A percentile compares a stretch with the other conserved stretches of the same genome.
Evolutionary conservation across 2,329 filamentous ascomycete genomes (phyloP).

Genomic region (Fusarium nisikadoi): DNA sequence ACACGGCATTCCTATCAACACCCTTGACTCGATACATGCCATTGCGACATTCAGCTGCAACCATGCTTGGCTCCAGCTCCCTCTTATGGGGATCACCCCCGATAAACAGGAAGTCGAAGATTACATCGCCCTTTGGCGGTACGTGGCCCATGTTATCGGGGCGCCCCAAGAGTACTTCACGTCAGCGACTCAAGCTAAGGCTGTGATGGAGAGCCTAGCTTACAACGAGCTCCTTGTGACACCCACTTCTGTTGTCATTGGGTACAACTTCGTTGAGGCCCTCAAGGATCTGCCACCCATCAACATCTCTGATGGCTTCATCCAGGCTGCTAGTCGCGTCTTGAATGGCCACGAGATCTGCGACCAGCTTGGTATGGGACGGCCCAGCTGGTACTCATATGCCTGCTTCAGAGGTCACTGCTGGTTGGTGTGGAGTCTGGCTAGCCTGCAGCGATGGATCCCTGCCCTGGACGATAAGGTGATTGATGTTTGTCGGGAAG

Average conservation of each 20-base stretch:
- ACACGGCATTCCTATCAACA: slow-evolving; percentile 72
- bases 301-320: slow-evolving; percentile 45
- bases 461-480: slow-evolving; percentile 42
- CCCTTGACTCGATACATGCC: slow-evolving; percentile 72
- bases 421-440: slow-evolving; percentile 46
- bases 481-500: slow-evolving; percentile 38
- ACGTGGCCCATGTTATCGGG: slow-evolving; percentile 47
- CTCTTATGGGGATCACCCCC: slow-evolving; percentile 70
- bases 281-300: slow-evolving; percentile 51
- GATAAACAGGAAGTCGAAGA: slow-evolving; percentile 67
- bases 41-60: slow-evolving; percentile 72
- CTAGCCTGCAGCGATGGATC: slow-evolving; percentile 39
- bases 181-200: slow-evolving; percentile 41
- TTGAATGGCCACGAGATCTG: slow-evolving; percentile 53
- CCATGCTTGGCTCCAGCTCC: slow-evolving; percentile 70
- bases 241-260: slow-evolving; percentile 48
- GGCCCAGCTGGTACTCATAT: slow-evolving; percentile 44
- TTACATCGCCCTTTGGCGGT: slow-evolving; percentile 68
- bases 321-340: slow-evolving; percentile 45
- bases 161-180: slow-evolving; percentile 44
- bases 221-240: slow-evolving; percentile 50
- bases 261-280: slow-evolving; percentile 53
- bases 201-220: slow-evolving; percentile 49
- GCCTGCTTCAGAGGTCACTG: slow-evolving; percentile 48
- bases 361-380: slow-evolving; percentile 48